A percentile compares a stretch with the other conserved stretches of the same genome.
Evolutionary conservation across 768 basidiomycete species (phyloP).

Genomic region (Termitomyces sp.): DNA sequence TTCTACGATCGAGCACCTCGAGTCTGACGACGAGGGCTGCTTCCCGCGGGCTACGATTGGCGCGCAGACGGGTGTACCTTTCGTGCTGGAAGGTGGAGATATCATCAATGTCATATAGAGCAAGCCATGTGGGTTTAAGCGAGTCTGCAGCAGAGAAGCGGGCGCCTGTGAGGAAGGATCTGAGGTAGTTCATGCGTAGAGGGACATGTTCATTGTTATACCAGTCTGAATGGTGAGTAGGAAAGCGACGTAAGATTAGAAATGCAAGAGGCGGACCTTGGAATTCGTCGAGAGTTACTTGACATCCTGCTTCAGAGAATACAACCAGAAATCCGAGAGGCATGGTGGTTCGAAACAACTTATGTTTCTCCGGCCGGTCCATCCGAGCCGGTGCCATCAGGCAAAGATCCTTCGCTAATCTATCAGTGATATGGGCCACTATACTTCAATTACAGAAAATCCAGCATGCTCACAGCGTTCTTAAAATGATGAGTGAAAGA

Average conservation of each 20-base stretch:
- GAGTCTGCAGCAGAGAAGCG: constrained; percentile 34
- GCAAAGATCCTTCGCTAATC: not conserved
- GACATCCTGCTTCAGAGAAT: constrained; percentile 35
- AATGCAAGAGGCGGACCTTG: constrained; percentile 25
- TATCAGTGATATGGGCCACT: not conserved
- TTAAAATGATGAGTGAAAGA: not conserved
- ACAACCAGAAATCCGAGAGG: constrained; percentile 42
- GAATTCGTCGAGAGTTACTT: constrained; percentile 39
- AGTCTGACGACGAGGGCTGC: constrained; percentile 32
- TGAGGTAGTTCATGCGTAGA: constrained; percentile 37
- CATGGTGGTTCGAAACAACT: constrained; percentile 14
- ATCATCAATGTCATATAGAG: constrained; percentile 43
- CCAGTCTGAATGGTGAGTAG: constrained; percentile 31
- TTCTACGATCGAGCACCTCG: constrained; percentile 38
- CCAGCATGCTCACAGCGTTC: not conserved
- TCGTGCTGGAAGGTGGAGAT: constrained; percentile 33
- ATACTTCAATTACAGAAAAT: not conserved
- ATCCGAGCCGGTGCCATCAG: constrained; percentile 2
- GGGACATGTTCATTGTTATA: constrained; percentile 54
- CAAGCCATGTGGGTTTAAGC: constrained; percentile 36
- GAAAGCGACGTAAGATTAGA: not conserved
- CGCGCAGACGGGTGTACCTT: constrained; percentile 37
- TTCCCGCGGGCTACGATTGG: constrained; percentile 38
- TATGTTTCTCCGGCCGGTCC: not conserved
- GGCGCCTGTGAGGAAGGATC: constrained; percentile 42